Percentiles rank a stretch among this genome's conserved stretches.
Evolutionary conservation across 2,329 filamentous ascomycete genomes (phyloP).

Genomic region (Alternaria brassicicola): DNA sequence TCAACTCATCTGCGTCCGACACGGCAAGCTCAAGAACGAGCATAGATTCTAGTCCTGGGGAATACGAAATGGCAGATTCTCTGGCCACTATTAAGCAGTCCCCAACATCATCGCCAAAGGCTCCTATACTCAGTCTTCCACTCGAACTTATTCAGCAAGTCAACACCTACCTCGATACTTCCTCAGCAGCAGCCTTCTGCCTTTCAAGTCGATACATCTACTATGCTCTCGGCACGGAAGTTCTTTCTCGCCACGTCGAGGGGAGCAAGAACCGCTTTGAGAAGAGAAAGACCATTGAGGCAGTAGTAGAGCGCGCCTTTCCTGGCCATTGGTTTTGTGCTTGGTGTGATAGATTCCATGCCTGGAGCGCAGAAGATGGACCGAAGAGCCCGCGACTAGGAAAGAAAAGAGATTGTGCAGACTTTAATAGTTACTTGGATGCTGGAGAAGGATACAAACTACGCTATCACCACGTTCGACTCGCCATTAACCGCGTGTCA

Average conservation of each 20-base stretch:
- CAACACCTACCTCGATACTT: slow-evolving; percentile 29
- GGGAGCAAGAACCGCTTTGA: slow-evolving; percentile 23
- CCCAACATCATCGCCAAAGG: slow-evolving; percentile 5
- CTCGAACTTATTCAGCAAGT: slow-evolving; percentile 42
- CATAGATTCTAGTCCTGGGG: slow-evolving; percentile 14
- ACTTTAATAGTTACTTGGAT: slow-evolving; percentile 37
- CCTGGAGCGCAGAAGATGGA: slow-evolving; percentile 18
- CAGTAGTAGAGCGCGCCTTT: slow-evolving; percentile 42
- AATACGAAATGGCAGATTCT: slow-evolving; percentile 10
- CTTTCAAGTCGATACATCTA: slow-evolving; percentile 35
- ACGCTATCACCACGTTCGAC: slow-evolving; percentile 38
- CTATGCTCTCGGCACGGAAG: slow-evolving; percentile 36
- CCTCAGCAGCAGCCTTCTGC: slow-evolving; percentile 35
- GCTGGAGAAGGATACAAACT: slow-evolving; percentile 26
- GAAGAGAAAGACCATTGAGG: slow-evolving; percentile 30
- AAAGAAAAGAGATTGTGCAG: slow-evolving; percentile 24
- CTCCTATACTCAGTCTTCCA: slow-evolving; percentile 33
- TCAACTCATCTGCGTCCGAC: slow-evolving; percentile 9
- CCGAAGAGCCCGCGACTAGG: slow-evolving; percentile 11
- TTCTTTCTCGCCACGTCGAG: slow-evolving; percentile 25
- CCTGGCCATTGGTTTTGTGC: slow-evolving; percentile 43
- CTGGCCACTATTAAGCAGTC: slow-evolving; percentile 12
- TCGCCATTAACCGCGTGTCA: slow-evolving; percentile 28
- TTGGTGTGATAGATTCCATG: slow-evolving; percentile 44
- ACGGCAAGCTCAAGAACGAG: slow-evolving; percentile 20